Evolutionary conservation across 1,284 basidiomycete species (phyloP).

Genomic region (Rhodotorula sp.): DNA sequence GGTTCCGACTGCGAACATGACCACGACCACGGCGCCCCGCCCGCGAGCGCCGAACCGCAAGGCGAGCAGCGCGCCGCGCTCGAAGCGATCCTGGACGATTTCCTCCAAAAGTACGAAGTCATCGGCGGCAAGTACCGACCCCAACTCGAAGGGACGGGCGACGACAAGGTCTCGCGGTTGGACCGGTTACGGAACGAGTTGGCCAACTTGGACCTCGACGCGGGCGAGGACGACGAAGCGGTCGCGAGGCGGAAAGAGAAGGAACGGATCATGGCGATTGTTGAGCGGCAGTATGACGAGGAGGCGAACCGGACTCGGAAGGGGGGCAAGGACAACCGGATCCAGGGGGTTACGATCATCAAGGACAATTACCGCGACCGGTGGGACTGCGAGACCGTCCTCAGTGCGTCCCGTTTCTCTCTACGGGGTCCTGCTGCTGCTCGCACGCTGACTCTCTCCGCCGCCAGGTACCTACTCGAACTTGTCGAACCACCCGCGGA

Average conservation of each 20-base stretch:
- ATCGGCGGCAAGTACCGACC: constrained; percentile 75
- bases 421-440: not conserved
- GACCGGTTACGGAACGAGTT: constrained; percentile 74
- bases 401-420: constrained; percentile 61
- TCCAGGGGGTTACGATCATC: constrained; percentile 44
- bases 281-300: constrained; percentile 44
- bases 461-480: constrained; percentile 84
- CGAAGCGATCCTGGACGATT: constrained; percentile 87
- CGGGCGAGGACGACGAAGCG: constrained; percentile 48
- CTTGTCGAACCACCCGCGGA: constrained; percentile 85
- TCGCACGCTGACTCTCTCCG: not conserved
- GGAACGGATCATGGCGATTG: constrained; percentile 49
- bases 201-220: constrained; percentile 55
- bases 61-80: constrained; percentile 68
- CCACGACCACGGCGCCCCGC: constrained; percentile 64
- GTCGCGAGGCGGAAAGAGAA: constrained; percentile 44
- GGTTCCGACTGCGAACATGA: constrained; percentile 55
- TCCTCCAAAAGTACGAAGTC: constrained; percentile 87
- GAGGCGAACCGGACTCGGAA: constrained; percentile 24
- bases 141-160: constrained; percentile 47
- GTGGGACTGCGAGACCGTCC: constrained; percentile 93
- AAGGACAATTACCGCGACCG: constrained; percentile 61
- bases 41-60: not conserved
- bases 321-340: constrained; percentile 4
- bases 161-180: constrained; percentile 60